Evolutionary conservation across 257 asterid genomes (phyloP), one percentile per base, ranked within the genome.

Genomic region (Solanum neorickii): DNA sequence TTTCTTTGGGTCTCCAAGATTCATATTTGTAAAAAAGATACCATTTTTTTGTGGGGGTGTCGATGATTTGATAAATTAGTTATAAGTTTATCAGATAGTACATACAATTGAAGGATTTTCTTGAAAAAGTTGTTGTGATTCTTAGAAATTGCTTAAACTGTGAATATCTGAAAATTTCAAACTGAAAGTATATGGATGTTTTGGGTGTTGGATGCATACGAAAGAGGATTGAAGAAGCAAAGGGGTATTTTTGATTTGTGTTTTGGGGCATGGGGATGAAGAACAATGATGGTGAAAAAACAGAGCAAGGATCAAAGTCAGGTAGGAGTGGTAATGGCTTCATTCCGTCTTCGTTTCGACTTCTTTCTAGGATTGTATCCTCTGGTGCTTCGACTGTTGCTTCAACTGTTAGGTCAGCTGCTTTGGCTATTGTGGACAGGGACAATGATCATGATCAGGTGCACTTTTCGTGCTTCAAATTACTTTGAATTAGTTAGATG

Each of bases 311-410:
- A 56, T 70, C 85, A 62, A 92, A 91, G 83, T 88, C 94, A 18
- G 87, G 83, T 3, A 39, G 93, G 65, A 88, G 91, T 66, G 91
- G 89, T 29, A 88, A 92, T 65, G 95, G 98, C 86, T 90, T 92
- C 78, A 88, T 94, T 82, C 98, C 95, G 0, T 90, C 90, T 49
- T 96, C 98, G 31, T 94, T 96, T 87, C 92, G 90, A 91, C 90
- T 98, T 86, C 89, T 96, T 78, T 94, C 98, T 6, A 91, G 91
- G 94, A 91, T 92, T 90, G 97, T 95, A 87, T 94, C 98, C 6
- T 93, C 96, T 2, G 95, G 98, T 85, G 98, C 98, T 25, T 93
- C 96, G 3, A 75, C 93, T 5, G 98, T 95, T 69, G 98, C 99
- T 12, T 94, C 97, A 42, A 91, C 95, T 0, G 95, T 95, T 65